A percentile compares a stretch with the other conserved stretches of the same genome.
Conservation (phyloP, 345 rosid species). For the Eucalyptus marginata region DNA sequence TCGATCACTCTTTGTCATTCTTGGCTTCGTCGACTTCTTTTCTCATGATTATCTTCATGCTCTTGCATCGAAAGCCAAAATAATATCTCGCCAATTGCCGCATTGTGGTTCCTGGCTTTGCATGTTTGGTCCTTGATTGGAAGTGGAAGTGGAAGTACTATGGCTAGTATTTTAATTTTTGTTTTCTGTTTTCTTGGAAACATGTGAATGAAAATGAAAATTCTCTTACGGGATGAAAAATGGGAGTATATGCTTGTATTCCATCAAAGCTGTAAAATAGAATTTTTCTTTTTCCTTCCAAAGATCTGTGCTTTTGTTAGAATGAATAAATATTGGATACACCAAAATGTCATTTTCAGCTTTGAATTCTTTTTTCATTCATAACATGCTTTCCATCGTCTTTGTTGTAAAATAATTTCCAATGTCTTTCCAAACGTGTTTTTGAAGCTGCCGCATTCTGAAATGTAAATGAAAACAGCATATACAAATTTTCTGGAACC, state of each 20-base stretch:
- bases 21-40: background rate
- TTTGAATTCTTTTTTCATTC: background rate
- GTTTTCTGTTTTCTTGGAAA: background rate
- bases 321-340: too few species aligned
- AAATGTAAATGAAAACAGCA: background rate
- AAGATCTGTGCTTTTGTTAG: background rate
- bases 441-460: background rate
- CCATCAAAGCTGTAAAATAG: background rate
- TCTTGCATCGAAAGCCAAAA: background rate
- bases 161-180: background rate
- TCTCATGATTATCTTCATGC: background rate
- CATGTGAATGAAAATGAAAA: background rate
- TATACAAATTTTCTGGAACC: background rate
- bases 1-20: background rate
- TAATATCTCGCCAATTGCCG: background rate
- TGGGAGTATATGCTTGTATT: background rate
- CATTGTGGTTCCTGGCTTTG: background rate
- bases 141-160: background rate
- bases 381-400: background rate
- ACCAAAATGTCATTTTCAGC: background rate
- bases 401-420: background rate
- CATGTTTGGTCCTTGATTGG: background rate
- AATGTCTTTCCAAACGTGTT: background rate
- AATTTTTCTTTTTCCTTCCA: background rate
- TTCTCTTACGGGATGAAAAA: background rate